Base-by-base conservation (phyloP, 1,284 basidiomycete species). In the Anthracocystis walkeri region DNA sequence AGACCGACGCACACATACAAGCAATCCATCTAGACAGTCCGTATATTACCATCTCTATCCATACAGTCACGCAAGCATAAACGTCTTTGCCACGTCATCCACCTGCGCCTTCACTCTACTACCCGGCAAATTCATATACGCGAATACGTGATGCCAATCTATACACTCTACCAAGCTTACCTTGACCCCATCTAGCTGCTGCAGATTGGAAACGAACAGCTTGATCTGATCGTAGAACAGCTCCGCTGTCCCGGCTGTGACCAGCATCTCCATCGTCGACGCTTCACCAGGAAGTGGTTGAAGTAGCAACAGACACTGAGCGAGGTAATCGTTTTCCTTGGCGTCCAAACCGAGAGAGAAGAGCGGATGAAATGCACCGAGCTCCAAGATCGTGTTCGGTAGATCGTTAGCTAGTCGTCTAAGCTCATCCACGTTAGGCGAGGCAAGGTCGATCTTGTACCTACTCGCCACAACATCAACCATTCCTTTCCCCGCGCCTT, bases 131-230 rank as follows among this genome's bases (percentile, higher is more conserved):
- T 63, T 63, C 50, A 72, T 48, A n/a, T 44, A 66, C 12, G 60
- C 69, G 49, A 66, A 72, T 6, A 72, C 64, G 38, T 72, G 69
- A 20, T 72, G 69, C 64, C 63, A 63, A 27, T 67, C 69, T 25
- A 60, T 51, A 27, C 64, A 52, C 52, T 72, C 64, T 38, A 72
- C 57, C 14, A 65, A 29, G n/a, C 59, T 51, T 4, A 67, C 63
- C n/a, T 54, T 62, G n/a, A 72, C 60, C 5, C 27, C 12, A 0
- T 27, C 41, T 29, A 72, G 31, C 8, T 57, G n/a, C 2, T 40
- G 44, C 8, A 72, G 40, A 38, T 72, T 72, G 4, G n/a, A 23
- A 1, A 53, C 52, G 12, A 72, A 63, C 3, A 21, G 41, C 40
- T 38, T 50, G 44, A 64, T 66, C 46, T 72, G 59, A 23, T 72